A percentile compares a stretch with the other conserved stretches of the same genome.
phyloP scores from a whole-genome alignment of 179 eudicot genomes.

The Beta macrorhiza region DNA sequence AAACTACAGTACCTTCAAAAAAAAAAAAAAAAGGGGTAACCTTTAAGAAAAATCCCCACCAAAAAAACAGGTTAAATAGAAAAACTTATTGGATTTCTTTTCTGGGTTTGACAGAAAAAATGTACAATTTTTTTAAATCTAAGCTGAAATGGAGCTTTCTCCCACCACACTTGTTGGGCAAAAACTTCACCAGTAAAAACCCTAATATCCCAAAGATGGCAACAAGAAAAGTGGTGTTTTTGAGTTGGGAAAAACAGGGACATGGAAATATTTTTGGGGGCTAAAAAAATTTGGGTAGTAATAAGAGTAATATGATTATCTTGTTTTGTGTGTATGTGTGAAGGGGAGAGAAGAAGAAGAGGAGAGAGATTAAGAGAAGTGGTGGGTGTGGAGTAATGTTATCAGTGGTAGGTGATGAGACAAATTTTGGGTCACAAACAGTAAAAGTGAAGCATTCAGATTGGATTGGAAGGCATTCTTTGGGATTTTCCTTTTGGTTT shows the following conservation, averaged over 20 bases:
- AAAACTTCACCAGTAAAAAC: constrained; percentile 18
- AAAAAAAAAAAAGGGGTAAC: not conserved
- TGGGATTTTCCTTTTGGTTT: constrained; percentile 18
- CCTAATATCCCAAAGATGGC: constrained; percentile 38
- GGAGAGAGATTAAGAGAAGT: constrained; percentile 20
- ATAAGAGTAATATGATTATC: not conserved
- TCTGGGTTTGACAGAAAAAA: constrained; percentile 31
- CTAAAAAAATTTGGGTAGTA: not conserved
- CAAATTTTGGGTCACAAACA: constrained; percentile 37
- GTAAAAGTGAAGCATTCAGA: constrained; percentile 20
- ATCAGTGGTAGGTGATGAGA: constrained; percentile 64
- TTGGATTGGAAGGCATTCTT: constrained; percentile 31
- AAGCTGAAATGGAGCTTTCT: constrained; percentile 55
- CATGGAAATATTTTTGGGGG: constrained; percentile 23
- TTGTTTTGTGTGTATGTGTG: constrained; percentile 5
- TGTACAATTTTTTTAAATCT: constrained; percentile 36
- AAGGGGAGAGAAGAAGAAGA: not conserved
- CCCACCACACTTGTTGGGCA: constrained; percentile 31
- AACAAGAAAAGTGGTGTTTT: constrained; percentile 31
- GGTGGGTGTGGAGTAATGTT: constrained; percentile 46
- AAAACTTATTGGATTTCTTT: constrained; percentile 1
- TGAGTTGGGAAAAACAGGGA: constrained; percentile 30
- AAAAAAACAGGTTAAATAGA: constrained; percentile 20
- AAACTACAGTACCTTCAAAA: not conserved
- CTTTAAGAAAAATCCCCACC: constrained; percentile 6